A percentile compares a stretch with the other conserved stretches of the same genome.
Evolutionary conservation across 306 rosid species (phyloP).

Genomic region (Lathyrus sativus): DNA sequence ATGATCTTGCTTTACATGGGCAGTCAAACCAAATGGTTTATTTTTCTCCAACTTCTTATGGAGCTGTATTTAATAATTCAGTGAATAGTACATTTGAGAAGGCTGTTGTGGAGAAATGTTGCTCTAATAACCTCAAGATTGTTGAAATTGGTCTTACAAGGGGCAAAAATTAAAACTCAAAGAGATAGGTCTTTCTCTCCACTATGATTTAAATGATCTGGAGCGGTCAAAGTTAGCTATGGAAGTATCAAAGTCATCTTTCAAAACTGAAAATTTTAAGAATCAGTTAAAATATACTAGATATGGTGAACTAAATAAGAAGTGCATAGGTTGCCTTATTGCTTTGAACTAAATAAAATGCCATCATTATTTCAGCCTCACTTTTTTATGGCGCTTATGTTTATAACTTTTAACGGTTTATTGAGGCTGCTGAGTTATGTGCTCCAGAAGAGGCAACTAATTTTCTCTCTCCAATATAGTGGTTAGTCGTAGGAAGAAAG

Average conservation of each 20-base stretch:
- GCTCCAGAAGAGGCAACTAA: conserved; percentile 64
- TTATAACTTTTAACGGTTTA: conserved; percentile 60
- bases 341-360: too few relatives aligned
- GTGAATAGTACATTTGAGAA: conserved; percentile 48
- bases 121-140: conserved; percentile 72
- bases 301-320: conserved; percentile 68
- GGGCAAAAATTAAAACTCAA: conserved; percentile 55
- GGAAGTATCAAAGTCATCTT: conserved; percentile 74
- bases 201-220: conserved; percentile 56
- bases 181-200: conserved; percentile 56
- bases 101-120: conserved; percentile 64
- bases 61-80: conserved; percentile 40
- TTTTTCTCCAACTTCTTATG: conserved; percentile 42
- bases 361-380: conserved; percentile 68
- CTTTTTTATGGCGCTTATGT: conserved; percentile 70
- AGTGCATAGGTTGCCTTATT: conserved; percentile 80
- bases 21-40: conserved; percentile 52
- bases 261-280: conserved; percentile 75
- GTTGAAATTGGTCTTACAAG: conserved; percentile 58
- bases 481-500: too few relatives aligned
- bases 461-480: too few relatives aligned
- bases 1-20: conserved; percentile 47
- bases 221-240: conserved; percentile 66
- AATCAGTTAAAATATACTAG: conserved; percentile 68
- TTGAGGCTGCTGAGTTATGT: conserved; percentile 73